A percentile compares a stretch with the other conserved stretches of the same genome.
These are phyloP conservation scores for Paracamarosporium sp. DNA, from an alignment of 2,329 filamentous ascomycete genomes.

Conservation along the genomic window DNA sequence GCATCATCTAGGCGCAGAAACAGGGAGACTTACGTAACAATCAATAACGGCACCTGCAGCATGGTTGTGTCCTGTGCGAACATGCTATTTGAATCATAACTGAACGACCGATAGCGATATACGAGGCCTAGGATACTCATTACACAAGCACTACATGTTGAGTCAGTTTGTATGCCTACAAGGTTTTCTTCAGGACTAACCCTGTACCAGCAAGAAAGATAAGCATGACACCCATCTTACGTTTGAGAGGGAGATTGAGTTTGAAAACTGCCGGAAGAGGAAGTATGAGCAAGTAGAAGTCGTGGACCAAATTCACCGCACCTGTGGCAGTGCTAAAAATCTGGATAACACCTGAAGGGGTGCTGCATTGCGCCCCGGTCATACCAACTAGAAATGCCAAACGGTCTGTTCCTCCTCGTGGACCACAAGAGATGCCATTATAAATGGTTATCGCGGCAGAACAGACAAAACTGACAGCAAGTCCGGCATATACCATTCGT, in stretches of 20 bases:
- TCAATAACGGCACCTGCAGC: too few species aligned
- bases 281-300: conserved; percentile 3
- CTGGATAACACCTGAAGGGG: background rate
- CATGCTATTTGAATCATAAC: too few species aligned
- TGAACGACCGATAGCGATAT: too few species aligned
- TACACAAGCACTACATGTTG: too few species aligned
- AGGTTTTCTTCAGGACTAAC: conserved; percentile 1
- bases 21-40: too few species aligned
- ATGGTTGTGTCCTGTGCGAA: too few species aligned
- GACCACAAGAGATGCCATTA: conserved; percentile 9
- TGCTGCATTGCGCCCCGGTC: background rate
- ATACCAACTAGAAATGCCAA: conserved; percentile 6
- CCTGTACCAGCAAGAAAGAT: conserved; percentile 6
- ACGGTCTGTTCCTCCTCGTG: conserved; percentile 6
- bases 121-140: too few species aligned
- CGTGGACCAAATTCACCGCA: background rate
- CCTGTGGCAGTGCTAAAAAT: background rate
- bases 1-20: too few species aligned
- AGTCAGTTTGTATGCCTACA: too few species aligned
- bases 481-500: too few species aligned
- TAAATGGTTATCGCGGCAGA: too few species aligned
- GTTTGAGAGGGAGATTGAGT: background rate
- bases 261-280: conserved; percentile 7
- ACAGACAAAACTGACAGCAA: too few species aligned
- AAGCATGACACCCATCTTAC: conserved; percentile 4